Evolutionary conservation across 768 basidiomycete species (phyloP).

Genomic region (Suillus plorans): DNA sequence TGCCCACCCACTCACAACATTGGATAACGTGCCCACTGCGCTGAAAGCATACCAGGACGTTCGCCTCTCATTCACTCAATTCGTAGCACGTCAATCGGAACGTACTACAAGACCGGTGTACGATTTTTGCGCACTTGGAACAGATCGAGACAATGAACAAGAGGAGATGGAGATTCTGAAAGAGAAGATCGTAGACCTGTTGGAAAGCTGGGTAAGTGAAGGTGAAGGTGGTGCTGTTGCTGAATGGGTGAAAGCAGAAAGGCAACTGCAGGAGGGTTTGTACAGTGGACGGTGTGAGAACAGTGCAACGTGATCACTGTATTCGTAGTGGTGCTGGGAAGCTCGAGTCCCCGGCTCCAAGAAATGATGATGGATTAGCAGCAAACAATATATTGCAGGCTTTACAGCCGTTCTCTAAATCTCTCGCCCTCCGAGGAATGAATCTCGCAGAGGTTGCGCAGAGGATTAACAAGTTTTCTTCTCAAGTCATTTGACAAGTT

Average conservation of each 20-base stretch:
- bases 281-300: background rate
- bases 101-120: slow-evolving; percentile 12
- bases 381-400: no score
- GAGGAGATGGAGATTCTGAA: slow-evolving; percentile 13
- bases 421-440: no score
- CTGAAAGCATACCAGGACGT: slow-evolving; percentile 12
- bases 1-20: slow-evolving; percentile 17
- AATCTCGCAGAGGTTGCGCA: no score
- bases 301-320: background rate
- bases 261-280: background rate
- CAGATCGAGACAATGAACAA: background rate
- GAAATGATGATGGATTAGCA: no score
- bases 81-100: slow-evolving; percentile 12
- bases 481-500: background rate
- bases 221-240: background rate
- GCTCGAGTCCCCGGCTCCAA: no score
- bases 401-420: no score
- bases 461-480: no score
- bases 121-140: slow-evolving; percentile 15
- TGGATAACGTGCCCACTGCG: background rate
- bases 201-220: background rate
- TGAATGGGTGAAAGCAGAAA: background rate
- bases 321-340: background rate
- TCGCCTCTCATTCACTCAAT: slow-evolving; percentile 16
- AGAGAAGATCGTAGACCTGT: slow-evolving; percentile 13